Conservation (phyloP, 2,329 filamentous ascomycete species). For the Rutstroemia sp. region DNA sequence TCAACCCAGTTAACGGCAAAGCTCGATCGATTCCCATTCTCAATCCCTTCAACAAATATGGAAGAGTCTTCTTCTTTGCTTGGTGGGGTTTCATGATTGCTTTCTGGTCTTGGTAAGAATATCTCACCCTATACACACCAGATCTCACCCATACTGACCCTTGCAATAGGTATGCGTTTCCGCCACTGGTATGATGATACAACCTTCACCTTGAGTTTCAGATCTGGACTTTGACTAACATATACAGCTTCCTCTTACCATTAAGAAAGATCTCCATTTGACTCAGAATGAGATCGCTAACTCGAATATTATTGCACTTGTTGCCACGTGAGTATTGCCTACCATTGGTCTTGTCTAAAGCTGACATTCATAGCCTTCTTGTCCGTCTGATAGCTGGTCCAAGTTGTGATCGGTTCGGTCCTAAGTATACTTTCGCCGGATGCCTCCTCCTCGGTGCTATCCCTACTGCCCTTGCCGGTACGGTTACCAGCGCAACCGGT, state of each 20-base stretch:
- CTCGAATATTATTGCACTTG: constrained; percentile 81
- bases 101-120: constrained; percentile 76
- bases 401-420: constrained; percentile 78
- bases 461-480: constrained; percentile 74
- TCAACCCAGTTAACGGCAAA: constrained; percentile 76
- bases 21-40: constrained; percentile 72
- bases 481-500: constrained; percentile 59
- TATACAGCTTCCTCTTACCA: constrained; percentile 46
- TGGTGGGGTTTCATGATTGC: constrained; percentile 82
- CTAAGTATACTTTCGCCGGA: constrained; percentile 71
- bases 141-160: constrained; percentile 34
- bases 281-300: constrained; percentile 68
- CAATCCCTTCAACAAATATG: constrained; percentile 73
- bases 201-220: neutral
- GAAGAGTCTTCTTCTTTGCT: constrained; percentile 83
- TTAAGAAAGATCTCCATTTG: constrained; percentile 70
- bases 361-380: constrained; percentile 39
- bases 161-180: constrained; percentile 67
- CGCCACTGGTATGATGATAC: constrained; percentile 41
- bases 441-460: constrained; percentile 71
- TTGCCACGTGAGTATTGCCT: constrained; percentile 43
- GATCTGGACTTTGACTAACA: constrained; percentile 32
- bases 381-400: constrained; percentile 74
- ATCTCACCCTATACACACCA: constrained; percentile 46
- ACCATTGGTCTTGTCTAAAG: neutral